Evolutionary conservation across 1,284 basidiomycete species (phyloP), one percentile per base, ranked within the genome.

Genomic region (Ustilago lituana): DNA sequence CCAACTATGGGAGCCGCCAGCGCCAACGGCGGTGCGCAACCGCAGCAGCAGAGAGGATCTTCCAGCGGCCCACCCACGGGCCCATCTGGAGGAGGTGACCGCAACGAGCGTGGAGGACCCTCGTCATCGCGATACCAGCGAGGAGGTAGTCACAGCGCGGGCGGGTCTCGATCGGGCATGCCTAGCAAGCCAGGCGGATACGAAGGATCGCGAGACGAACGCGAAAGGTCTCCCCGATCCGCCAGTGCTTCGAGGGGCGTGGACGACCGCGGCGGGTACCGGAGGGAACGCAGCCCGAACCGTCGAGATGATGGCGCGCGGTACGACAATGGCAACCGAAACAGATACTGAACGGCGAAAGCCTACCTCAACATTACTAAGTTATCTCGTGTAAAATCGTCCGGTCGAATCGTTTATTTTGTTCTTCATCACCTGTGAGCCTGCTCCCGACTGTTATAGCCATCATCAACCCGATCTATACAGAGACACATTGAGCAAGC

Each of bases 1-100:
- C 77, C 68, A 5, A 67, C 66, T 3, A 48, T 61, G 45, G 68
- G 67, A 3, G 39, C 65, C 38, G 68, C 64, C 27, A 29, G 7
- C 6, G 27, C 27, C 12, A 12, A 6, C 12, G 27, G 12, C 12
- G 12, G 12, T 29, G 27, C 27, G 12, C 27, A 29, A 12, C 27
- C 27, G 12, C 27, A 29, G 27, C 27, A 29, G 58, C 37, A 48
- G 24, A 44, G 37, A 5, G 32, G 55, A 4, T 14, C 26, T 6
- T 39, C 51, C 11, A 50, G 32, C 15, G 53, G 55, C 2, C 47
- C 47, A 33, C 35, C 51, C 11, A 50, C 26, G 12, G 53, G 55
- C 2, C 47, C 47, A 33, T 17, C 33, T 15, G 35, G 19, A 1
- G 50, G 47, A n/a, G 47, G 39, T 24, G 52, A 51, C 26, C 38